Base-by-base conservation (phyloP, 345 rosid genomes). In the Brassica rapa region DNA sequence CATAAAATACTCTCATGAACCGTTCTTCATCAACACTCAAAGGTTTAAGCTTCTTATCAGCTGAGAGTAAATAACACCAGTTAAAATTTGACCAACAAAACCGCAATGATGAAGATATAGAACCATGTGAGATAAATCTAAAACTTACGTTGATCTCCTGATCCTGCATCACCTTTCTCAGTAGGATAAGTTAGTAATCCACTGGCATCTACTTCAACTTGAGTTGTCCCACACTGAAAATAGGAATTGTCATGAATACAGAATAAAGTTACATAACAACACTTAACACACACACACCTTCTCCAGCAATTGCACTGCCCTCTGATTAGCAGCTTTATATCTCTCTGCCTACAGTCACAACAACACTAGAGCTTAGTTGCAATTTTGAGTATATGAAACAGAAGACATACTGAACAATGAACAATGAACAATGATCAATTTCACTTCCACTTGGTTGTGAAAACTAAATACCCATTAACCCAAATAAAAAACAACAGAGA, bases 21-120 rank as follows among this genome's bases (percentile, higher is more conserved):
- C 87, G 87, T 75, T 95, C 99, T 85, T 95, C 98, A 77, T 93
- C 98, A 78, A 90, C 79, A 75, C 75, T 91, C 70, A 93, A 86
- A 56, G 98, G 82, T 77, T 95, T 95, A 60, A 91, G 82, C 68
- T 80, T 80, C 85, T 91, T 91, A 74, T 92, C 97, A 72, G 86
- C 95, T 88, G 81, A 75, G 61, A 83, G 39, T 35, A 35, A 62
- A 7, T 6, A 73, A 35, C 72, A 76, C 10, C 23, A 24, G 15
- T 15, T 46, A 41, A 63, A 15, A 59, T 53, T 21, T 4, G 11
- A 65, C 24, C 32, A 63, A 53, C 35, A 65, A 59, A 37, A 25
- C n/a, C 32, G 32, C 30, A 10, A 43, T 16, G 68, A 63, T 8
- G 63, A 43, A 43, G 35, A 29, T 2, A 29, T 29, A 0, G 39